These are phyloP conservation scores for Hemileccinum rubropunctum DNA, from an alignment of 768 basidiomycete genomes.

Conservation along the genomic window DNA sequence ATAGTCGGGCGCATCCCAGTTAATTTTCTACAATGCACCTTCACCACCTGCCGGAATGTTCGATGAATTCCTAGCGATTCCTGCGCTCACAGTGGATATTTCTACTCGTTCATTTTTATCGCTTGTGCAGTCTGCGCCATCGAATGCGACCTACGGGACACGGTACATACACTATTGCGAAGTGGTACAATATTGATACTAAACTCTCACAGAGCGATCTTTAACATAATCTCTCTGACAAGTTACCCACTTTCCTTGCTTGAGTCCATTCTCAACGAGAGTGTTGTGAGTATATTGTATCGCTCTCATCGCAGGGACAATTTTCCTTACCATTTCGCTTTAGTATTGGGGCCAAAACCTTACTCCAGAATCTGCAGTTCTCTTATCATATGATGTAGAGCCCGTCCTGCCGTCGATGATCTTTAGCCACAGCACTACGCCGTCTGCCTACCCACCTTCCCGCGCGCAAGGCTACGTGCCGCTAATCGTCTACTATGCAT, in stretches of 20 bases:
- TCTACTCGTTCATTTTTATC: slow-evolving; percentile 14
- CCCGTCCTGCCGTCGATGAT: slow-evolving; percentile 45
- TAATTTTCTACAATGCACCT: slow-evolving; percentile 54
- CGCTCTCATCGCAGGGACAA: not conserved
- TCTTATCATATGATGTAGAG: slow-evolving; percentile 33
- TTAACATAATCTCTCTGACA: not conserved
- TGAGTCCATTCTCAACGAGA: slow-evolving; percentile 11
- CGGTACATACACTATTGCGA: slow-evolving; percentile 3
- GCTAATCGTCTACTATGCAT: slow-evolving; percentile 40
- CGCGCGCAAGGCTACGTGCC: slow-evolving; percentile 37
- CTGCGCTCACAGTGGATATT: slow-evolving; percentile 2
- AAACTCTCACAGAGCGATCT: not conserved
- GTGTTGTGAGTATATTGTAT: slow-evolving; percentile 9
- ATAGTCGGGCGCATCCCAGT: slow-evolving; percentile 12
- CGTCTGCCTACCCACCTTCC: slow-evolving; percentile 45
- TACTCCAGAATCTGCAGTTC: not conserved
- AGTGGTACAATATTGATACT: not conserved
- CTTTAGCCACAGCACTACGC: slow-evolving; percentile 34
- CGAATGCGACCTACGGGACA: not conserved
- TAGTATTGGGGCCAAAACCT: slow-evolving; percentile 1
- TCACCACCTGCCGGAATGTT: slow-evolving; percentile 11
- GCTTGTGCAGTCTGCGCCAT: not conserved
- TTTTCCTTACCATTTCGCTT: not conserved
- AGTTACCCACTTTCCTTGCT: slow-evolving; percentile 9
- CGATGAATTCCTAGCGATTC: slow-evolving; percentile 25